Evolutionary conservation across 1,139 yeast species (phyloP).

Genomic region (Meyerozyma guilliermondii): DNA sequence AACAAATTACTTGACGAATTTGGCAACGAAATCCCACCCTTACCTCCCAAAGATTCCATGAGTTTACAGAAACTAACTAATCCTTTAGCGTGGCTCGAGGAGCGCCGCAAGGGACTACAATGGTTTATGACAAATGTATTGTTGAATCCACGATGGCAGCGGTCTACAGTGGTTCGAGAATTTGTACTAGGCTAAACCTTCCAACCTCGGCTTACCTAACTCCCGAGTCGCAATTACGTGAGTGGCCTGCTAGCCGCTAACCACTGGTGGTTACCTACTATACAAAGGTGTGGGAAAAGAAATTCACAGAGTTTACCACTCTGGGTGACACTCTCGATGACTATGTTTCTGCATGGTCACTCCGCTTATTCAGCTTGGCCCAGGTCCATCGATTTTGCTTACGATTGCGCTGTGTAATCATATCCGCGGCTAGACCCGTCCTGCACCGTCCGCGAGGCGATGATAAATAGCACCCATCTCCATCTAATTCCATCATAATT

Average conservation of each 20-base stretch:
- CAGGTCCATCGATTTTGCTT: neutral
- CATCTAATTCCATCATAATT: neutral
- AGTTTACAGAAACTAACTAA: slow-evolving; percentile 45
- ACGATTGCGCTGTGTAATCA: neutral
- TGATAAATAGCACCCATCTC: neutral
- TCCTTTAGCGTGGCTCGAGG: slow-evolving; percentile 48
- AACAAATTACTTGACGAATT: slow-evolving; percentile 31
- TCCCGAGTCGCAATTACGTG: neutral
- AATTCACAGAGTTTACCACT: too few species aligned
- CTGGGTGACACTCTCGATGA: too few species aligned
- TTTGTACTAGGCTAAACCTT: slow-evolving; percentile 30
- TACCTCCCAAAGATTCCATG: slow-evolving; percentile 61
- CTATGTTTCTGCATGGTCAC: too few species aligned
- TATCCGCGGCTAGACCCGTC: slow-evolving; percentile 2
- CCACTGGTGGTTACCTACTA: too few species aligned
- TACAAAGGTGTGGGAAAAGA: too few species aligned
- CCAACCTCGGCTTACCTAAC: neutral
- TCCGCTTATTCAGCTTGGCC: neutral
- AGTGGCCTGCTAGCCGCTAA: too few species aligned
- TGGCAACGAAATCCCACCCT: slow-evolving; percentile 45
- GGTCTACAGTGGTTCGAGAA: slow-evolving; percentile 40
- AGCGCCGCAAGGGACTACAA: slow-evolving; percentile 63
- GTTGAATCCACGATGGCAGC: slow-evolving; percentile 57
- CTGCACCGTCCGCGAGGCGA: neutral
- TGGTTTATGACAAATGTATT: slow-evolving; percentile 67